These are phyloP conservation scores for Plectosphaerella plurivora DNA, from an alignment of 2,329 filamentous ascomycete species.

Conservation along the genomic window DNA sequence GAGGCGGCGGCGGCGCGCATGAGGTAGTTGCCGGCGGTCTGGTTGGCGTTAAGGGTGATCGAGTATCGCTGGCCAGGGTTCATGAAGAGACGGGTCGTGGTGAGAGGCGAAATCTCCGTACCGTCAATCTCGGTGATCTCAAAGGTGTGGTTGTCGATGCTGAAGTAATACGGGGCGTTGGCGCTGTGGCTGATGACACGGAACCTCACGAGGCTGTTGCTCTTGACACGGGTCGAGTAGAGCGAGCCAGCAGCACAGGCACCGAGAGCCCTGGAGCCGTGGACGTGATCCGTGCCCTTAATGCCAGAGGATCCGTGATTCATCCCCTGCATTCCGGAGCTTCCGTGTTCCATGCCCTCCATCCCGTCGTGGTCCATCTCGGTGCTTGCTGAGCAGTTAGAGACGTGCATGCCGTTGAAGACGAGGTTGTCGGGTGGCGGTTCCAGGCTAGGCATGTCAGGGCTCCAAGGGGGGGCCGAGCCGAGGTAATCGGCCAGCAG, in stretches of 20 bases:
- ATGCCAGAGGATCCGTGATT: not conserved
- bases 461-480: conserved; percentile 24
- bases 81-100: conserved; percentile 27
- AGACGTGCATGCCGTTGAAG: conserved; percentile 32
- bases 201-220: conserved; percentile 22
- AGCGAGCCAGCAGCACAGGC: conserved; percentile 24
- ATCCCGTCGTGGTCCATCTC: conserved; percentile 5
- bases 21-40: conserved; percentile 24
- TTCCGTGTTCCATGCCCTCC: conserved; percentile 4
- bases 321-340: conserved; percentile 1
- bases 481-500: conserved; percentile 24
- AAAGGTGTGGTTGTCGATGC: conserved; percentile 31
- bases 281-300: not conserved
- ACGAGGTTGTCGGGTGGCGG: conserved; percentile 34
- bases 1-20: conserved; percentile 23
- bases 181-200: conserved; percentile 35
- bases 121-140: conserved; percentile 35
- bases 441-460: conserved; percentile 29
- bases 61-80: conserved; percentile 34
- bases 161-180: conserved; percentile 31
- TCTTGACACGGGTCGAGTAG: conserved; percentile 24
- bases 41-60: conserved; percentile 27
- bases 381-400: conserved; percentile 26
- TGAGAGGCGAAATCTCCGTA: conserved; percentile 28
- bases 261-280: not conserved